Evolutionary conservation across 2,329 filamentous ascomycete genomes (phyloP).

Genomic region (Diplodia sapinea): DNA sequence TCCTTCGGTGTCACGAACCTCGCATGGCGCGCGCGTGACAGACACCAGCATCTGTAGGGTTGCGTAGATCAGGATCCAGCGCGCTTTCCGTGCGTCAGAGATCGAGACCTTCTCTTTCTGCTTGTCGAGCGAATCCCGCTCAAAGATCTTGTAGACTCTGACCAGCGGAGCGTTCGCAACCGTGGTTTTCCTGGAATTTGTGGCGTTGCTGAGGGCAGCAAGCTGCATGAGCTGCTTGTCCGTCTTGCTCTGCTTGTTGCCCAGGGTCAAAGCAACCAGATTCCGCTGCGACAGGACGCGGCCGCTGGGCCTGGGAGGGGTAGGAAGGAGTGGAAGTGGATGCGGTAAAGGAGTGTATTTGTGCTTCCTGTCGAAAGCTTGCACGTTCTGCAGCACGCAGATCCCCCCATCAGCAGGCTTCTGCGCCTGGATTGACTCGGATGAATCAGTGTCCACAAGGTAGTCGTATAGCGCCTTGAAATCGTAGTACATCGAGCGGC

Average conservation of each 20-base stretch:
- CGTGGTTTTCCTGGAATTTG: conserved; percentile 50
- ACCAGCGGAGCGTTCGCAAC: conserved; percentile 61
- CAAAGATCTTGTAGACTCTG: conserved; percentile 71
- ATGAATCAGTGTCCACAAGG: conserved; percentile 68
- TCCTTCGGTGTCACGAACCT: conserved; percentile 63
- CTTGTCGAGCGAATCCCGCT: conserved; percentile 59
- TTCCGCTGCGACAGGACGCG: conserved; percentile 43
- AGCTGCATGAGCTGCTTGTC: conserved; percentile 45
- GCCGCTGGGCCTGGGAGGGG: conserved; percentile 39
- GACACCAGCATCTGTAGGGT: conserved; percentile 73
- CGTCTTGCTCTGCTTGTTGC: conserved; percentile 48
- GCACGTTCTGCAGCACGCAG: conserved; percentile 71
- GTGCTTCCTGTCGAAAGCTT: conserved; percentile 68
- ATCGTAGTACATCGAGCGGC: conserved; percentile 68
- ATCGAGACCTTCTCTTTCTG: conserved; percentile 64
- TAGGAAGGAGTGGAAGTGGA: conserved; percentile 71
- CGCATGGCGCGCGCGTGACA: conserved; percentile 65
- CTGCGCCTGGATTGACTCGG: conserved; percentile 57
- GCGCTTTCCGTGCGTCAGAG: conserved; percentile 74
- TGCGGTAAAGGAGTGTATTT: conserved; percentile 66
- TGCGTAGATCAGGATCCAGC: conserved; percentile 79
- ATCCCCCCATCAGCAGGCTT: conserved; percentile 68
- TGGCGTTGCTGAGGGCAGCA: conserved; percentile 52
- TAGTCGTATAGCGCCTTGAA: conserved; percentile 74
- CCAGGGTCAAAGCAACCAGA: conserved; percentile 44